These are phyloP conservation scores for Papiliotrema nemorosa DNA, from an alignment of 1,284 basidiomycete genomes.

Conservation along the genomic window DNA sequence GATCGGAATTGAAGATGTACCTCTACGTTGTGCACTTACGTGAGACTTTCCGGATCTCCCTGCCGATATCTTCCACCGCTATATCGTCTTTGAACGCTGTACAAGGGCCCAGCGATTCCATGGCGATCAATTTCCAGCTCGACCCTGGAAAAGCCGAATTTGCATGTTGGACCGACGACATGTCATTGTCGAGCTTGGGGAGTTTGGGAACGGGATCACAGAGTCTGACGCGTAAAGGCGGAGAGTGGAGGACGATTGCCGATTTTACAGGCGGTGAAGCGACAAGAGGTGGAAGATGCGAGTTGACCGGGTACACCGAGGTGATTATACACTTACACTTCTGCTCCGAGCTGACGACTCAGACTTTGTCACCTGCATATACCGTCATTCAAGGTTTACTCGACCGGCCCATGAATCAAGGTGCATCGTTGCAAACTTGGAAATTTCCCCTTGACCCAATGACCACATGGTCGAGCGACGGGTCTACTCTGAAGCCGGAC, in stretches of 20 bases:
- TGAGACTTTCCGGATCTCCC: slow-evolving; percentile 13
- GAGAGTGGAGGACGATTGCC: slow-evolving; percentile 15
- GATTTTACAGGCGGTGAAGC: slow-evolving; percentile 33
- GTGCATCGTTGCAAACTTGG: background rate
- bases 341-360: no score
- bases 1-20: slow-evolving; percentile 4
- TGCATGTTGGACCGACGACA: slow-evolving; percentile 7
- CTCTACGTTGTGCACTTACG: slow-evolving; percentile 15
- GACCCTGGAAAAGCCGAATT: slow-evolving; percentile 2
- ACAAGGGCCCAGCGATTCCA: slow-evolving; percentile 14
- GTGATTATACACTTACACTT: background rate
- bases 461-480: no score
- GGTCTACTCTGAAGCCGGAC: no score
- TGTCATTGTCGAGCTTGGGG: no score
- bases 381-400: background rate
- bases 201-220: no score
- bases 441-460: background rate
- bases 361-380: background rate
- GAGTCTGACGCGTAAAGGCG: no score
- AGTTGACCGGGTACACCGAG: slow-evolving; percentile 21
- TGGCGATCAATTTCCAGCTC: slow-evolving; percentile 21
- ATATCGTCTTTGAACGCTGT: slow-evolving; percentile 11
- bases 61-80: slow-evolving; percentile 7
- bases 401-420: background rate
- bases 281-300: slow-evolving; percentile 21